Conservation (phyloP, 495 filamentous ascomycete species). For the Penicillium flavigenum region DNA sequence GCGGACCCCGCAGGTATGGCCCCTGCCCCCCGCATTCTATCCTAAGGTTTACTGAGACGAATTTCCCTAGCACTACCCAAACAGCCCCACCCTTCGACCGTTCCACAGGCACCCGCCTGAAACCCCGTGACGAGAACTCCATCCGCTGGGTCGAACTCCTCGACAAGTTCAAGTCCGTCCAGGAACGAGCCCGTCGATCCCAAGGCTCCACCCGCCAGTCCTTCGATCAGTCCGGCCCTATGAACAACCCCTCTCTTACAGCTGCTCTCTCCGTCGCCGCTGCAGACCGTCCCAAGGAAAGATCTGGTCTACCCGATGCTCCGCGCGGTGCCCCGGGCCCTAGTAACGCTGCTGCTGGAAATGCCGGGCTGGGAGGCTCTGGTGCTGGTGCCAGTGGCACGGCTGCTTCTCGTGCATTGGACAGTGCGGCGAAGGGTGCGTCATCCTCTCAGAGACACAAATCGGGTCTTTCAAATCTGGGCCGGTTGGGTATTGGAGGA, state of each 20-base stretch:
- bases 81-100: constrained; percentile 56
- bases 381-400: constrained; percentile 3
- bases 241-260: constrained; percentile 29
- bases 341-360: constrained; percentile 24
- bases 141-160: constrained; percentile 93
- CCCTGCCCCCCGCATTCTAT: constrained; percentile 7
- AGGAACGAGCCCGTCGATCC: constrained; percentile 69
- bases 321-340: constrained; percentile 31
- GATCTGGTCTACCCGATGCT: constrained; percentile 40
- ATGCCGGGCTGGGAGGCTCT: constrained; percentile 43
- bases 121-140: constrained; percentile 75
- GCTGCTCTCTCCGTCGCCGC: constrained; percentile 37
- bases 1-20: constrained; percentile 77
- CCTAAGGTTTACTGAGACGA: constrained; percentile 11
- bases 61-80: constrained; percentile 20
- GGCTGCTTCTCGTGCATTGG: constrained; percentile 21
- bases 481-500: constrained; percentile 65
- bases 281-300: constrained; percentile 43
- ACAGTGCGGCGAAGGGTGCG: constrained; percentile 23
- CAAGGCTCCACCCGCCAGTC: constrained; percentile 40
- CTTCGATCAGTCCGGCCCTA: constrained; percentile 26
- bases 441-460: constrained; percentile 53
- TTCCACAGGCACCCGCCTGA: constrained; percentile 65
- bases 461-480: constrained; percentile 67
- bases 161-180: constrained; percentile 90